Percentiles rank a stretch among this genome's conserved stretches.
These are phyloP conservation scores for Blastobotrys arbuscula DNA, from an alignment of 1,139 yeast species.

Conservation along the genomic window DNA sequence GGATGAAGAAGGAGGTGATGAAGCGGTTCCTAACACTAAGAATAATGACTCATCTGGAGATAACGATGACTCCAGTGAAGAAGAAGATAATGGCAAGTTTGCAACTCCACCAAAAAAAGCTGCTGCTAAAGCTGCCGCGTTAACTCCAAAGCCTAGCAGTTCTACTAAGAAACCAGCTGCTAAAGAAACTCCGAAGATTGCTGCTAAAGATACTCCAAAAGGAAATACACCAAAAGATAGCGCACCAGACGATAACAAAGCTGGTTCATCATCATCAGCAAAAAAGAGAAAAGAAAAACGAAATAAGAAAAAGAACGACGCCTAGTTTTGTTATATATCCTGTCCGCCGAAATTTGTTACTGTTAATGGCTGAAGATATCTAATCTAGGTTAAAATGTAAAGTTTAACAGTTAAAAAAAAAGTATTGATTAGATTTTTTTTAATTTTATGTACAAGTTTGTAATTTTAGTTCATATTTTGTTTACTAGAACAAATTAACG, in stretches of 20 bases:
- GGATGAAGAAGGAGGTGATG: neutral
- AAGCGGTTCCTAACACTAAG: too few species aligned
- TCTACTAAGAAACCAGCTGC: neutral
- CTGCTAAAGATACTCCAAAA: neutral
- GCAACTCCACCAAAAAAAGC: conserved; percentile 3
- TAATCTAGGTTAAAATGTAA: too few species aligned
- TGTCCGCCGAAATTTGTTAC: too few species aligned
- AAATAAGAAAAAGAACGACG: conserved; percentile 22
- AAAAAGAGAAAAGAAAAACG: conserved; percentile 20
- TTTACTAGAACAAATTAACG: conserved; percentile 5
- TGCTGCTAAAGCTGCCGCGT: neutral
- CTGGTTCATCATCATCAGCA: neutral
- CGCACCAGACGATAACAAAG: neutral
- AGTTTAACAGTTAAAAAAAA: neutral
- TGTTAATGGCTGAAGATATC: too few species aligned
- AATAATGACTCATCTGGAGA: neutral
- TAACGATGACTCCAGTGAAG: conserved; percentile 5
- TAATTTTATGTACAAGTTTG: conserved; percentile 1
- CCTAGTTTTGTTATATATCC: neutral
- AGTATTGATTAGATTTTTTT: neutral
- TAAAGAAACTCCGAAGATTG: neutral
- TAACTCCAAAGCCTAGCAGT: conserved; percentile 8
- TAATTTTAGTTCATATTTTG: neutral
- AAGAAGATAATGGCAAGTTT: conserved; percentile 11
- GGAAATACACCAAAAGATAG: neutral